Percentiles rank a stretch among this genome's conserved stretches.
Evolutionary conservation across 1,284 basidiomycete genomes (phyloP).

Genomic region (Blastosporella zonata): DNA sequence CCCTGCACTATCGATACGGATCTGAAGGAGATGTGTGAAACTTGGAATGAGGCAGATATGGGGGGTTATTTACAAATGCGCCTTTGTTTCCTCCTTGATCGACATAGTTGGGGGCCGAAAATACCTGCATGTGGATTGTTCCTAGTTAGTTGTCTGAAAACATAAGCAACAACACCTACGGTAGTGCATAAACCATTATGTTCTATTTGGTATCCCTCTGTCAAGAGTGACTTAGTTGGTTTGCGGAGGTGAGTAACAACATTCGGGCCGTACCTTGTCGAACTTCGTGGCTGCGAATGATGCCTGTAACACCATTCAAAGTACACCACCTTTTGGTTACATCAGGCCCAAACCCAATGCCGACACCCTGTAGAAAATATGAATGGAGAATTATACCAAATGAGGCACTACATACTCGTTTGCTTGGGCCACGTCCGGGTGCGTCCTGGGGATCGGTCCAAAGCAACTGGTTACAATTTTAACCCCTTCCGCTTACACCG

Average conservation of each 20-base stretch:
- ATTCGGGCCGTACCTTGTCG: constrained; percentile 72
- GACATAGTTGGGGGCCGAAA: constrained; percentile 84
- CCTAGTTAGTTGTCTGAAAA: constrained; percentile 6
- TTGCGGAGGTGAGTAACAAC: constrained; percentile 4
- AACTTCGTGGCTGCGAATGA: constrained; percentile 97
- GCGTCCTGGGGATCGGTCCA: constrained; percentile 96
- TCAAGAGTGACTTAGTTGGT: constrained; percentile 8
- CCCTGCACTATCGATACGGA: constrained; percentile 80
- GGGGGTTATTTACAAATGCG: constrained; percentile 58
- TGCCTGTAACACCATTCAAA: constrained; percentile 81
- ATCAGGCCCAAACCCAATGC: constrained; percentile 94
- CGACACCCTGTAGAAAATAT: constrained; percentile 64
- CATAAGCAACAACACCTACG: constrained; percentile 36
- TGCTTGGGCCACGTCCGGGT: constrained; percentile 93
- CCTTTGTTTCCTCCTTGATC: constrained; percentile 82
- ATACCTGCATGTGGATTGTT: constrained; percentile 52
- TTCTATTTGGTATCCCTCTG: constrained; percentile 86
- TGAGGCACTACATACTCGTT: constrained; percentile 62
- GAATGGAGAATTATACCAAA: constrained; percentile 5
- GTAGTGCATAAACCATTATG: constrained; percentile 89
- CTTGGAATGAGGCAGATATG: constrained; percentile 8
- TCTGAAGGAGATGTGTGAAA: constrained; percentile 38
- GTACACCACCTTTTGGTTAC: constrained; percentile 88
- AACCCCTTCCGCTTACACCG: background rate
- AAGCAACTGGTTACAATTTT: constrained; percentile 40